A percentile compares a stretch with the other conserved stretches of the same genome.
phyloP scores from a whole-genome alignment of 2,329 filamentous ascomycete species.

The Rhinocladiella similis region DNA sequence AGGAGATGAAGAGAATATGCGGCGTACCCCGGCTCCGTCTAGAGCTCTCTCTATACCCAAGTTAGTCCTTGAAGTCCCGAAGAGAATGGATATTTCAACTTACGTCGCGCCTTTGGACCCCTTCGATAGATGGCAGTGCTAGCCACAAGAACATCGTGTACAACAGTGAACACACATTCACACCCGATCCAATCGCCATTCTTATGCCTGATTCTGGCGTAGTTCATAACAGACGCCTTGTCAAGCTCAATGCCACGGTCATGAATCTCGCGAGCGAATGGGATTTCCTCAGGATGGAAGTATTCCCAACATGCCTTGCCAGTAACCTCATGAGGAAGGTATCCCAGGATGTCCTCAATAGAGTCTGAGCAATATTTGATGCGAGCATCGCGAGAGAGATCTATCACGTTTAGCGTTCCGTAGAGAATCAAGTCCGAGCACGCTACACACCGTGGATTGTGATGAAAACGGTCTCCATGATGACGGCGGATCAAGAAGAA shows the following conservation, averaged over 20 bases:
- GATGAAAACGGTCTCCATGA: slow-evolving; percentile 85
- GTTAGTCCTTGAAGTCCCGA: slow-evolving; percentile 21
- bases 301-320: slow-evolving; percentile 80
- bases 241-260: slow-evolving; percentile 73
- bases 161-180: slow-evolving; percentile 86
- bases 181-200: slow-evolving; percentile 74
- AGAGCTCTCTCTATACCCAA: slow-evolving; percentile 64
- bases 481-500: slow-evolving; percentile 6
- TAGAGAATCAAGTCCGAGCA: slow-evolving; percentile 8
- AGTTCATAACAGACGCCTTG: slow-evolving; percentile 81
- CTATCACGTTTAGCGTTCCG: slow-evolving; percentile 45
- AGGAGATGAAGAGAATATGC: slow-evolving; percentile 77
- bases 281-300: slow-evolving; percentile 79
- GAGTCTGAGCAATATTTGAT: slow-evolving; percentile 84
- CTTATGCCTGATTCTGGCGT: slow-evolving; percentile 69
- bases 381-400: slow-evolving; percentile 72
- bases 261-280: slow-evolving; percentile 71
- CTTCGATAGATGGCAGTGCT: slow-evolving; percentile 76
- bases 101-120: slow-evolving; percentile 72
- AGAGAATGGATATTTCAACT: slow-evolving; percentile 37
- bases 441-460: slow-evolving; percentile 75
- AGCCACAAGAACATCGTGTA: slow-evolving; percentile 83
- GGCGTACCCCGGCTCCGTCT: slow-evolving; percentile 75
- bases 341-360: slow-evolving; percentile 79
- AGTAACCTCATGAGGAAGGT: slow-evolving; percentile 72